These are phyloP conservation scores for Peronospora destructor DNA, from an alignment of 352 stramenopile genomes.

Conservation along the genomic window DNA sequence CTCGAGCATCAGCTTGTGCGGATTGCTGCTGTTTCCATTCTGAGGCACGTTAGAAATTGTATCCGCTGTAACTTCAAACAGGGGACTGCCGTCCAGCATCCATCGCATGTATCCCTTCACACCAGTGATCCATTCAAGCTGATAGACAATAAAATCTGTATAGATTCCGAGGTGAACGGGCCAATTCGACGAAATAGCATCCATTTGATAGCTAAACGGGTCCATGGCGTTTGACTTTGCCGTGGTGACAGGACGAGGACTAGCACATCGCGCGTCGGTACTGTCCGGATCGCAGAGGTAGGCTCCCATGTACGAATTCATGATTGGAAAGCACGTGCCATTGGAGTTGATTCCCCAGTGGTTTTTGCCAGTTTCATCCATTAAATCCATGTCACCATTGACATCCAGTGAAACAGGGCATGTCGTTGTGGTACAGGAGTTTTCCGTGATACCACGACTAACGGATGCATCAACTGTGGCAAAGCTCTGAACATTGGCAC, in stretches of 20 bases:
- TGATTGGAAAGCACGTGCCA: slow-evolving; percentile 42
- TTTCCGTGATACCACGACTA: slow-evolving; percentile 35
- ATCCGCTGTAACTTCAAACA: slow-evolving; percentile 66
- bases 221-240: slow-evolving; percentile 43
- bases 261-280: slow-evolving; percentile 21
- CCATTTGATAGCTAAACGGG: slow-evolving; percentile 44
- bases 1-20: slow-evolving; percentile 77
- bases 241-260: slow-evolving; percentile 38
- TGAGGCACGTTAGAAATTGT: slow-evolving; percentile 32
- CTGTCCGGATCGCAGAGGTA: slow-evolving; percentile 53
- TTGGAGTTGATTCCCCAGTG: slow-evolving; percentile 55
- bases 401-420: slow-evolving; percentile 49
- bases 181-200: slow-evolving; percentile 65
- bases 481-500: slow-evolving; percentile 34
- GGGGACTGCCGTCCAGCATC: slow-evolving; percentile 58
- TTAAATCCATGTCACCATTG: slow-evolving; percentile 35
- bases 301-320: slow-evolving; percentile 48
- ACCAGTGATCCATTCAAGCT: slow-evolving; percentile 38
- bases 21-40: slow-evolving; percentile 33
- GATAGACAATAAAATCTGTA: slow-evolving; percentile 53
- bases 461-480: slow-evolving; percentile 37
- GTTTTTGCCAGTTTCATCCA: slow-evolving; percentile 33
- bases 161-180: slow-evolving; percentile 64
- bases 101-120: slow-evolving; percentile 31
- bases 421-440: slow-evolving; percentile 31